Base-by-base conservation (phyloP, 495 filamentous ascomycete species). In the Aspergillus steynii region DNA sequence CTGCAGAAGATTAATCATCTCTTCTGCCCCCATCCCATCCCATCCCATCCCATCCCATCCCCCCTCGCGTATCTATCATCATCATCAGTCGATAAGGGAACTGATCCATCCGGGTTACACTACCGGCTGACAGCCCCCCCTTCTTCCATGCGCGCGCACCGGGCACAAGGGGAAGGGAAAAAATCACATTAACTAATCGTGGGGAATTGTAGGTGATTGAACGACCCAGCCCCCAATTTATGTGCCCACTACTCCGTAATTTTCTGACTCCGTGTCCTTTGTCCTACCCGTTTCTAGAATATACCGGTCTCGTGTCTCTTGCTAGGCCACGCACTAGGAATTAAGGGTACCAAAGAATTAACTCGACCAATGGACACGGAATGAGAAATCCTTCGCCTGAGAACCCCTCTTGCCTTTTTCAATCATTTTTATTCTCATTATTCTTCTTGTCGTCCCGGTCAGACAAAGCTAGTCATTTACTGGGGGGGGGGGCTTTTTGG, bases 1-100 rank as follows among this genome's bases (percentile, higher is more conserved):
- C 56, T 58, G 62, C 62, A 64, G 62, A 60, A 58, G 42, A 58
- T 53, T 60, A 64, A 56, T 60, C 48, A 57, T 56, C 58, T 2
- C 51, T 2, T 34, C n/a, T 5, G 15, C 12, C 51, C 20, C 20
- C 20, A 20, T 20, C 20, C 20, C 20, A 20, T 20, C 20, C 20
- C 20, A 20, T 20, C 20, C 20, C 20, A 20, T 20, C 20, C 20
- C 20, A 20, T 20, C 20, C 20, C 20, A 20, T 20, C 20, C 20
- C 20, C 20, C 20, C 20, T 20, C 20, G 20, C 20, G 20, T 20
- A 20, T 20, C 20, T 20, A 20, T 20, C 20, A 53, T 31, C 32
- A n/a, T 42, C 52, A 34, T 53, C 51, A 14, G 12, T 34, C n/a
- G 15, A 54, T 42, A 54, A 42, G 5, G 52, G 37, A 31, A 15